Percentiles rank a stretch among this genome's conserved stretches.
Conservation (phyloP, 1,284 basidiomycete species). For the Pseudozyma pruni region DNA sequence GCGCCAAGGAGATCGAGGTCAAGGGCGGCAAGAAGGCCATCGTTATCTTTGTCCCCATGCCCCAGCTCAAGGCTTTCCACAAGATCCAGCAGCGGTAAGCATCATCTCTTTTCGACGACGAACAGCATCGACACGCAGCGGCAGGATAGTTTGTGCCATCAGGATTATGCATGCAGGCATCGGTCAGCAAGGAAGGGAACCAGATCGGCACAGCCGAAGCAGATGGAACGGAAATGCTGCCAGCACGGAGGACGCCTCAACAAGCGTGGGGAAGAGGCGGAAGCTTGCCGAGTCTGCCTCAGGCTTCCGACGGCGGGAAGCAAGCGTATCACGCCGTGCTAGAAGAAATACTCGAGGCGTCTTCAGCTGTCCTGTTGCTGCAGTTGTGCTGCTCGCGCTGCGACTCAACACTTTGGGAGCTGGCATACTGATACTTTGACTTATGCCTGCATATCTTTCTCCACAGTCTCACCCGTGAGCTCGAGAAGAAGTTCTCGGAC, state of each 20-base stretch:
- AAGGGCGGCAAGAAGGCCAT: slow-evolving; percentile 97
- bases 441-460: not conserved
- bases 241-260: too few relatives aligned
- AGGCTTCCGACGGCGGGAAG: too few relatives aligned
- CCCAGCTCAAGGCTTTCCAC: slow-evolving; percentile 98
- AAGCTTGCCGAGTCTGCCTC: not conserved
- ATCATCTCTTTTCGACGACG: slow-evolving; percentile 7
- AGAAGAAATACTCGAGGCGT: too few relatives aligned
- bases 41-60: slow-evolving; percentile 96
- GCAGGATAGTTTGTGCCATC: not conserved
- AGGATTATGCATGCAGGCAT: too few relatives aligned
- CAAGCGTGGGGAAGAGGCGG: not conserved
- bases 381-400: not conserved
- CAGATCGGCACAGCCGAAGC: not conserved
- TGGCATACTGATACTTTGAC: slow-evolving; percentile 17
- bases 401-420: not conserved
- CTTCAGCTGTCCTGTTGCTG: not conserved
- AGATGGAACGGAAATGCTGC: not conserved
- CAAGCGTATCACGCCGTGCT: too few relatives aligned
- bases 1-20: slow-evolving; percentile 98
- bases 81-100: slow-evolving; percentile 96
- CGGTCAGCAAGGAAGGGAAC: too few relatives aligned
- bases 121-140: slow-evolving; percentile 15
- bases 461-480: slow-evolving; percentile 90
- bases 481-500: slow-evolving; percentile 99